A percentile compares a stretch with the other conserved stretches of the same genome.
phyloP scores from a whole-genome alignment of 2,329 filamentous ascomycete genomes.

The Thermothelomyces thermophilus region DNA sequence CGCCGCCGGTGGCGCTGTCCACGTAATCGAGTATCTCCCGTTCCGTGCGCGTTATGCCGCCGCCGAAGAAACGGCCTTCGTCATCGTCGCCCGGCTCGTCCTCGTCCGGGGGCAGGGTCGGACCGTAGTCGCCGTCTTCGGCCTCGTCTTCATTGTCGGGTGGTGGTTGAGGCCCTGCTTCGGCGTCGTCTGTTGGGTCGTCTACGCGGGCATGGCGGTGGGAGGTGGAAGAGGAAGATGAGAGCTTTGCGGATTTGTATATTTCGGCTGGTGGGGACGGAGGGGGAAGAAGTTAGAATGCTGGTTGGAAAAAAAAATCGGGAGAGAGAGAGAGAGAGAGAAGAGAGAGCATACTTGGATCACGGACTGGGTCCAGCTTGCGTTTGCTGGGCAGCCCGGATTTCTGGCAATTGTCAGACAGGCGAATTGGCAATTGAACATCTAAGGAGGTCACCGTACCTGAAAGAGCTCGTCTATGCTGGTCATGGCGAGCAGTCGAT shows the following conservation, averaged over 20 bases:
- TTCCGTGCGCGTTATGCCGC: slow-evolving; percentile 76
- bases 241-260: slow-evolving; percentile 56
- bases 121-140: slow-evolving; percentile 40
- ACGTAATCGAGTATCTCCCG: slow-evolving; percentile 83
- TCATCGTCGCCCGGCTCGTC: slow-evolving; percentile 62
- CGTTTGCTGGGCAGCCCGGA: slow-evolving; percentile 51
- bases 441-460: slow-evolving; percentile 29
- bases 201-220: slow-evolving; percentile 40
- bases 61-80: slow-evolving; percentile 92
- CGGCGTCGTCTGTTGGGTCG: slow-evolving; percentile 36
- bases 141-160: slow-evolving; percentile 34
- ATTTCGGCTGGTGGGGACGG: slow-evolving; percentile 51
- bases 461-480: slow-evolving; percentile 56
- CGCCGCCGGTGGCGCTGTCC: slow-evolving; percentile 51
- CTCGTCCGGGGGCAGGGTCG: slow-evolving; percentile 41
- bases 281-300: no score
- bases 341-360: slow-evolving; percentile 59
- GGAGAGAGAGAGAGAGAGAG: no score
- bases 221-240: slow-evolving; percentile 39
- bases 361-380: slow-evolving; percentile 54
- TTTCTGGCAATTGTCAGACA: slow-evolving; percentile 27
- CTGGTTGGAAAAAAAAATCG: no score
- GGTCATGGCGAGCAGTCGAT: slow-evolving; percentile 37
- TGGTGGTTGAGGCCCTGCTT: slow-evolving; percentile 44
- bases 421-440: not conserved